These are phyloP conservation scores for Fraxinus dipetala DNA, from an alignment of 305 asterid species.

Conservation along the genomic window DNA sequence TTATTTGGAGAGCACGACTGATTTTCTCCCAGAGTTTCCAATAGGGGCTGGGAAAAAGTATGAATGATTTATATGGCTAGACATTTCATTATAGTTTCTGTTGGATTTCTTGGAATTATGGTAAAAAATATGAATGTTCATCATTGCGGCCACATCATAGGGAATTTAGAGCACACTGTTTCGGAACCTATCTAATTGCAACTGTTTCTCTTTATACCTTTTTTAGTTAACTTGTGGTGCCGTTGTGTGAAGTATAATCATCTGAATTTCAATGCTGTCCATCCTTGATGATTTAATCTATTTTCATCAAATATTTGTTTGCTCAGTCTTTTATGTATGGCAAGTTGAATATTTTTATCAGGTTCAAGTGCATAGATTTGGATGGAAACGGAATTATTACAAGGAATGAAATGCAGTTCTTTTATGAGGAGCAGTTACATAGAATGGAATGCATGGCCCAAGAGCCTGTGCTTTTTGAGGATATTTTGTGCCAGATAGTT, in stretches of 20 bases:
- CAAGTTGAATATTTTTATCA: constrained; percentile 31
- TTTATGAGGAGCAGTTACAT: constrained; percentile 98
- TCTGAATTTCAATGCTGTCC: constrained; percentile 11
- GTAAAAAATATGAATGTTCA: not conserved
- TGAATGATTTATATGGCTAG: constrained; percentile 1
- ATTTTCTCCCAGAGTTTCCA: not conserved
- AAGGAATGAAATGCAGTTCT: constrained; percentile 93
- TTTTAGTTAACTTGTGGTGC: not conserved
- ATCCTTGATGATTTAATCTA: not conserved
- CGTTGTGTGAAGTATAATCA: constrained; percentile 1
- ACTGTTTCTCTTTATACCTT: not conserved
- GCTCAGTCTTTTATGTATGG: constrained; percentile 6
- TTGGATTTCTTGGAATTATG: not conserved
- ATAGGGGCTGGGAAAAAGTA: constrained; percentile 1
- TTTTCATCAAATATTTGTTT: constrained; percentile 7
- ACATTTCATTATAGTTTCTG: constrained; percentile 12
- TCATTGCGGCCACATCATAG: constrained; percentile 14
- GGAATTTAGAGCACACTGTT: constrained; percentile 2
- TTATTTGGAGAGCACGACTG: not conserved
- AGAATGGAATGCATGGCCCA: constrained; percentile 99
- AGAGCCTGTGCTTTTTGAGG: constrained; percentile 99
- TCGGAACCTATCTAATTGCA: not conserved
- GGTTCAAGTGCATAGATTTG: constrained; percentile 99
- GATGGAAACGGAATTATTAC: constrained; percentile 94
- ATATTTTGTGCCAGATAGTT: constrained; percentile 92